Conservation (phyloP, 306 rosid species). For the Citrullus colocynthis region DNA sequence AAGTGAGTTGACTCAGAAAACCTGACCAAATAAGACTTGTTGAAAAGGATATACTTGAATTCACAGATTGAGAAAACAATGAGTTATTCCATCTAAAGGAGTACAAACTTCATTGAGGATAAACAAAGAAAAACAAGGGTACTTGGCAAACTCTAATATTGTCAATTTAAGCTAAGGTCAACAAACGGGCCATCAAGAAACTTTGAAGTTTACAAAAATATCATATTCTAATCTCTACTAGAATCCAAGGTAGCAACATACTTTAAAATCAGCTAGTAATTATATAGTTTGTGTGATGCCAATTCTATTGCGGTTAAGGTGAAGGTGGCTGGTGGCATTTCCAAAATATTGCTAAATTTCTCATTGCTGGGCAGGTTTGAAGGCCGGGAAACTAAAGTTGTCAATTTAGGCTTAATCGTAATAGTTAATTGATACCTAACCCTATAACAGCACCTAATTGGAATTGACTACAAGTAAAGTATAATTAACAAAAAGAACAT, state of each 20-base stretch:
- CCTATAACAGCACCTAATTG: neutral
- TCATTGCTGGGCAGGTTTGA: neutral
- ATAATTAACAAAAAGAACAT: neutral
- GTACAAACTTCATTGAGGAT: neutral
- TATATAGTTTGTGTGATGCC: neutral
- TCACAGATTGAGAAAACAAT: neutral
- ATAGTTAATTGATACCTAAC: neutral
- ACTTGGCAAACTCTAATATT: neutral
- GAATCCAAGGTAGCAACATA: neutral
- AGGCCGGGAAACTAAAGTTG: neutral
- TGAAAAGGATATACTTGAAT: conserved; percentile 7
- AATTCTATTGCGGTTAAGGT: neutral
- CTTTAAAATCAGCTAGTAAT: too few species aligned
- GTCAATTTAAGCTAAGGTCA: neutral
- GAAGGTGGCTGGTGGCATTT: neutral
- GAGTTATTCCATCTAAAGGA: neutral
- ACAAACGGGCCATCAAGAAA: neutral
- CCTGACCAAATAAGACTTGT: neutral
- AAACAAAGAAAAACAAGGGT: neutral
- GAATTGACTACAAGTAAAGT: neutral
- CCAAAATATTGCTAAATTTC: neutral
- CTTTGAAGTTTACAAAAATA: neutral
- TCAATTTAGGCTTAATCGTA: neutral
- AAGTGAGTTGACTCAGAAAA: neutral
- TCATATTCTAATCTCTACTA: neutral